phyloP scores from a whole-genome alignment of 1,139 yeast species.

The Candida pseudoviswanathii region DNA sequence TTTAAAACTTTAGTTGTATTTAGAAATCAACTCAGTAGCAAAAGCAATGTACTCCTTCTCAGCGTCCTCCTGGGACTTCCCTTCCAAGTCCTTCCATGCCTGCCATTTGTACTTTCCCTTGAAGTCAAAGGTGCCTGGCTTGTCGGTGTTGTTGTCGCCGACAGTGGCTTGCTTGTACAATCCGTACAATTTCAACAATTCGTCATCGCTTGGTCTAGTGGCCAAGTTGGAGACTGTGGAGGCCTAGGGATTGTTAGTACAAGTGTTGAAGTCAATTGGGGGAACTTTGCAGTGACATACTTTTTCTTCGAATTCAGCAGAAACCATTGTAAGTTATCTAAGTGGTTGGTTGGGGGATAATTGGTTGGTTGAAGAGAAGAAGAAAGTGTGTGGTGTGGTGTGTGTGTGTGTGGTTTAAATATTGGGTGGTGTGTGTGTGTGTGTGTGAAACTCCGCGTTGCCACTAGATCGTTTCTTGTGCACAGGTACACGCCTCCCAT shows the following conservation, averaged over 20 bases:
- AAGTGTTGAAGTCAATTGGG: background rate
- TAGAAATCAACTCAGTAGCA: constrained; percentile 66
- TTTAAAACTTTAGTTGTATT: constrained; percentile 29
- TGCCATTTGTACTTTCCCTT: constrained; percentile 98
- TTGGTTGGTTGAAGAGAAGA: background rate
- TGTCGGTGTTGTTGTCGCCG: constrained; percentile 86
- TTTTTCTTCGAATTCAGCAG: constrained; percentile 55
- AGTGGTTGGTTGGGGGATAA: background rate
- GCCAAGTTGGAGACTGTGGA: constrained; percentile 75
- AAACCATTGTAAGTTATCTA: constrained; percentile 35
- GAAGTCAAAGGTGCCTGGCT: constrained; percentile 88
- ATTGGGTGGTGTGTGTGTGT: too few relatives aligned
- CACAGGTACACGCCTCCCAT: too few relatives aligned
- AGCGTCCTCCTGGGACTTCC: constrained; percentile 86
- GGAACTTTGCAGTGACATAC: constrained; percentile 35
- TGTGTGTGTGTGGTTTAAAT: background rate
- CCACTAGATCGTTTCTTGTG: too few relatives aligned
- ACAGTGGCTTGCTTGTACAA: constrained; percentile 95
- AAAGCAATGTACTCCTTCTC: constrained; percentile 79
- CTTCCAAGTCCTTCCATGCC: constrained; percentile 89
- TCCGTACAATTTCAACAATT: constrained; percentile 81
- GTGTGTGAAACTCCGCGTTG: too few relatives aligned
- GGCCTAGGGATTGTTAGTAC: constrained; percentile 53
- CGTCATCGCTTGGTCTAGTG: constrained; percentile 83
- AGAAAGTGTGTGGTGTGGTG: background rate